phyloP scores from a whole-genome alignment of 768 basidiomycete species.

The Leccinellum rugosiceps region DNA sequence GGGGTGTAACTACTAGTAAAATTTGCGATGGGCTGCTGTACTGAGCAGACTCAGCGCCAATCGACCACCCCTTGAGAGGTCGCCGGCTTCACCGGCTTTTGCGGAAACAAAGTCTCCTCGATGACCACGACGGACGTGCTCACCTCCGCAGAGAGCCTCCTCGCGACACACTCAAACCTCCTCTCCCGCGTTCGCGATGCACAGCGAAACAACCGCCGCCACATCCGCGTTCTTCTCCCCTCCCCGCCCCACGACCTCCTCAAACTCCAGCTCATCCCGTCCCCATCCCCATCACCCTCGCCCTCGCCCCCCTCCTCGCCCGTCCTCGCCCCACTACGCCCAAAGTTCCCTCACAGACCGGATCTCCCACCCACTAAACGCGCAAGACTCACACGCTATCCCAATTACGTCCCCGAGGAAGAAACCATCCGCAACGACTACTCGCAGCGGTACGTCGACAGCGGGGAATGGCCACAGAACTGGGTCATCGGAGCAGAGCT shows the following conservation, averaged over 20 bases:
- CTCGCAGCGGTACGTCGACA: slow-evolving; percentile 83
- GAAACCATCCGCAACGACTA: slow-evolving; percentile 98
- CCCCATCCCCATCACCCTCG: slow-evolving; percentile 50
- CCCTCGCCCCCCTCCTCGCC: slow-evolving; percentile 51
- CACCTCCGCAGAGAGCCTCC: slow-evolving; percentile 59
- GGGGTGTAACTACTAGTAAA: too few relatives aligned
- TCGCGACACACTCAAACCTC: slow-evolving; percentile 59
- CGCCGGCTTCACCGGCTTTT: too few relatives aligned
- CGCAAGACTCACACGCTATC: slow-evolving; percentile 64
- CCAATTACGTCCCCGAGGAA: slow-evolving; percentile 87
- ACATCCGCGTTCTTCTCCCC: slow-evolving; percentile 52
- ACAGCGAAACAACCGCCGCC: slow-evolving; percentile 56
- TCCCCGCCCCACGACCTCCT: slow-evolving; percentile 56
- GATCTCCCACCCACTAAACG: slow-evolving; percentile 70
- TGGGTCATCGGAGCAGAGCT: slow-evolving; percentile 89
- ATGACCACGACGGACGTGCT: slow-evolving; percentile 46
- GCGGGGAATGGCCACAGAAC: slow-evolving; percentile 92
- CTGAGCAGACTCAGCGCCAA: too few relatives aligned
- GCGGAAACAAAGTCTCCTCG: not conserved
- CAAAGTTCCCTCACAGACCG: slow-evolving; percentile 38
- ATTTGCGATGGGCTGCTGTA: too few relatives aligned
- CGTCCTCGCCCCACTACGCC: slow-evolving; percentile 26
- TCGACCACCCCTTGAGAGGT: too few relatives aligned
- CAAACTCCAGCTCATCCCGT: slow-evolving; percentile 54
- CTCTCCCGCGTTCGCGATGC: slow-evolving; percentile 50